Base-by-base conservation (phyloP, 2,329 filamentous ascomycete species). In the Bipolaris oryzae region DNA sequence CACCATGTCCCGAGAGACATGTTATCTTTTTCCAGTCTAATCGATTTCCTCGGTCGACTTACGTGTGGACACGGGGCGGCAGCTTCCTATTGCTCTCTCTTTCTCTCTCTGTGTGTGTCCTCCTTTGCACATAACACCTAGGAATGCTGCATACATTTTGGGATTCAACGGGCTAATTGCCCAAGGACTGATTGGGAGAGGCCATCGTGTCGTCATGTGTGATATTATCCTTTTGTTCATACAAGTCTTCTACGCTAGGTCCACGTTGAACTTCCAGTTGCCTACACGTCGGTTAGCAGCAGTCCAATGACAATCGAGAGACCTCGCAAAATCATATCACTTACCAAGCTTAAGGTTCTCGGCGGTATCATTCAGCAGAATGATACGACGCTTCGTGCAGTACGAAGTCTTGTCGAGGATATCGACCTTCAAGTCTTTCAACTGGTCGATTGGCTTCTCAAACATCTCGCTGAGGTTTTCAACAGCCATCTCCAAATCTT, bases 371-470 rank as follows among this genome's bases (percentile, higher is more conserved):
- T 92, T 91, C 18, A 99, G 82, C 9, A 99, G 76, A 62, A 98
- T 97, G 21, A 97, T 84, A 42, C 95, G 85, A 51, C 95, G 85
- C 77, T 95, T 94, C 76, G 91, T 96, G 80, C 96, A 99, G 76
- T 99, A 99, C 0, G 92, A 87, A 3, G 94, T 99, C 84, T 97
- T 98, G 77, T 99, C 94, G 87, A 99, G 91, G 72, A 99, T 99
- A 64, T 97, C 94, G 6, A 96, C 92, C 80, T 97, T 98, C 57
- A 97, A 82, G 43, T 89, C 86, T 3, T 91, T 86, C 16, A 99
- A 81, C 69, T 97, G 92, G 38, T 87, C 80, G n/a, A 94, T 91
- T 0, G 93, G 92, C 80, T 96, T 97, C 83, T 99, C 95, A 66
- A 99, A 99, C 92, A 99, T 96, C 77, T 96, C 93, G n/a, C 92